Conservation (phyloP, 345 rosid species). For the Angophora floribunda region DNA sequence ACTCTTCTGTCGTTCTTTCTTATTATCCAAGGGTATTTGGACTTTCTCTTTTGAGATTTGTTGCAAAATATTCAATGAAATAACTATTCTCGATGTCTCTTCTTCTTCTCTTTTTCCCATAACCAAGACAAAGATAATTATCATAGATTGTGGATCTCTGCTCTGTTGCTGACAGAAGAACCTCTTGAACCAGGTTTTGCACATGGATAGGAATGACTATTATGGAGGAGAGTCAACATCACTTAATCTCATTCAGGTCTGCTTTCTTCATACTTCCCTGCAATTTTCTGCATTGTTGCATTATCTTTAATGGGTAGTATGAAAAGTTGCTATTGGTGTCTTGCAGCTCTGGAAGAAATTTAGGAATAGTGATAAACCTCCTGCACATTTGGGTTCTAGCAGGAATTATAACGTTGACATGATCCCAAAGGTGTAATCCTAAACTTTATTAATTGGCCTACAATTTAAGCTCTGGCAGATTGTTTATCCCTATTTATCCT, state of each 20-base stretch:
- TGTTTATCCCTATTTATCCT: not conserved
- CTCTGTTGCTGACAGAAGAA: not conserved
- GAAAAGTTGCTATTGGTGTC: not conserved
- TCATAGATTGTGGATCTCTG: not conserved
- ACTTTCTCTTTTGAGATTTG: not conserved
- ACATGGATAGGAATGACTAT: slow-evolving; percentile 98
- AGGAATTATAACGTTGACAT: slow-evolving; percentile 97
- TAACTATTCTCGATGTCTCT: not conserved
- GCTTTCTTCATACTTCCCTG: not conserved
- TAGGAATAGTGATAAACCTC: slow-evolving; percentile 79
- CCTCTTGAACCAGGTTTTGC: slow-evolving; percentile 58
- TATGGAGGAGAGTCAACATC: slow-evolving; percentile 99
- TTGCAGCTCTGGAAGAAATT: slow-evolving; percentile 94
- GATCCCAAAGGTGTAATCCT: slow-evolving; percentile 80
- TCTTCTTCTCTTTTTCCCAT: not conserved
- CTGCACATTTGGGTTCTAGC: slow-evolving; percentile 87
- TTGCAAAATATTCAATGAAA: not conserved
- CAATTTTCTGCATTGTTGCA: not conserved
- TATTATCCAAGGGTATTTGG: not conserved
- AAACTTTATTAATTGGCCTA: not conserved
- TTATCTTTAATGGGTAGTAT: not conserved
- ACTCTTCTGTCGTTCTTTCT: not conserved
- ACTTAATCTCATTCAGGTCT: slow-evolving; percentile 90
- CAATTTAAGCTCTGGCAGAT: not conserved
- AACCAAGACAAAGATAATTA: not conserved